These are phyloP conservation scores for Vitellaria paradoxa DNA, from an alignment of 179 eudicot genomes.

Conservation along the genomic window DNA sequence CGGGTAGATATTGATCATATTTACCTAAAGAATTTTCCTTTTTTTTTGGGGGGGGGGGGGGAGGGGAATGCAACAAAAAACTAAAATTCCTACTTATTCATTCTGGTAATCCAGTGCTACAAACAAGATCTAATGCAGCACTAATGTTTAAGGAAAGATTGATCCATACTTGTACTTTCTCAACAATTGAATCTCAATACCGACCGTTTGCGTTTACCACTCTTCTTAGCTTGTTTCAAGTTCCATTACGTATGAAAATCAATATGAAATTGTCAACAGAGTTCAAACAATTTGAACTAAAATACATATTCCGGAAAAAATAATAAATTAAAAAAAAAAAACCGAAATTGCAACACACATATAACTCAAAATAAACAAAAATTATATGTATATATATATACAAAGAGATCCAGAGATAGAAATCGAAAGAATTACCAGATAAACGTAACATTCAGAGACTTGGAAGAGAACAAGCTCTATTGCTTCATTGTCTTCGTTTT, in stretches of 20 bases:
- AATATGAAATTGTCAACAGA: background rate
- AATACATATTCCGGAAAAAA: background rate
- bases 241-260: background rate
- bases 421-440: constrained; percentile 43
- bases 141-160: too few species aligned
- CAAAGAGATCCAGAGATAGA: background rate
- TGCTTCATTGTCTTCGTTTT: constrained; percentile 45
- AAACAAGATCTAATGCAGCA: too few species aligned
- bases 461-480: constrained; percentile 77
- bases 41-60: too few species aligned
- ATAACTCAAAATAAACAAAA: constrained; percentile 2
- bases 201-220: background rate
- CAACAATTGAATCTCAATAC: background rate
- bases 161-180: too few species aligned
- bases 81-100: too few species aligned
- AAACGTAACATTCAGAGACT: constrained; percentile 83
- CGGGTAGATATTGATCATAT: too few species aligned
- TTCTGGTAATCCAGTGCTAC: too few species aligned
- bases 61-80: too few species aligned
- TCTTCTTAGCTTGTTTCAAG: background rate
- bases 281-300: background rate
- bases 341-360: background rate
- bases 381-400: background rate
- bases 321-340: background rate
- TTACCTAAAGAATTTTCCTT: too few species aligned